Percentiles rank a stretch among this genome's conserved stretches.
phyloP scores from a whole-genome alignment of 176 grass and related monocot genomes.

The Lolium multiflorum region DNA sequence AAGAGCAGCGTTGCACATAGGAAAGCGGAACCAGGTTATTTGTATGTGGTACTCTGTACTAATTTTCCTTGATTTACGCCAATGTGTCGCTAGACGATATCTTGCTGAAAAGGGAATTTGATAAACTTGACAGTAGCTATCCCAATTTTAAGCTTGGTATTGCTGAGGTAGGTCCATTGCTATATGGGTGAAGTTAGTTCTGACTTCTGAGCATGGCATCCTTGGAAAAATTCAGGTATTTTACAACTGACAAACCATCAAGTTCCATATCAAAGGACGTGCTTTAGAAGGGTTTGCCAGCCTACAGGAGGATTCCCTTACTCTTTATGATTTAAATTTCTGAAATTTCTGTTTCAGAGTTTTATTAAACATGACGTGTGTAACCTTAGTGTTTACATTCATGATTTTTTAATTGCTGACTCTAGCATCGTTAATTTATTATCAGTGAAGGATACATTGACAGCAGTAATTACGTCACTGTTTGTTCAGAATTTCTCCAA shows the following conservation, averaged over 20 bases:
- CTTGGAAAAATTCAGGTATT: slow-evolving; percentile 61
- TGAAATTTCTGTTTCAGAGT: background rate
- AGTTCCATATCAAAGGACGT: slow-evolving; percentile 79
- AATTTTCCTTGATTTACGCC: slow-evolving; percentile 90
- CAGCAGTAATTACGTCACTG: no score
- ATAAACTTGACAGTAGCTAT: slow-evolving; percentile 71
- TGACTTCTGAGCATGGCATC: slow-evolving; percentile 18
- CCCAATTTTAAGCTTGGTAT: slow-evolving; percentile 91
- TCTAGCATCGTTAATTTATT: no score
- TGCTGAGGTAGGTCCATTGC: background rate
- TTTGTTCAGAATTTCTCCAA: no score
- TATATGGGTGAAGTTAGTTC: slow-evolving; percentile 9
- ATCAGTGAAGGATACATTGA: no score
- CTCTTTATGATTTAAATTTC: slow-evolving; percentile 65
- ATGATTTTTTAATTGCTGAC: no score
- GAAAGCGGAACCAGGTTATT: no score
- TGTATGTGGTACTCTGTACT: no score
- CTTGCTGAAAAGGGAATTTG: slow-evolving; percentile 84
- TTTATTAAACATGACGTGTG: background rate
- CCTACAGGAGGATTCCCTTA: slow-evolving; percentile 55
- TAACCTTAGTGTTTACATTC: no score
- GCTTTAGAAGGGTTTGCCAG: slow-evolving; percentile 79
- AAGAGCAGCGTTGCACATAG: no score
- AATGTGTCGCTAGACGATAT: slow-evolving; percentile 89
- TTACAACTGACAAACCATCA: slow-evolving; percentile 82